phyloP scores from a whole-genome alignment of 1,284 basidiomycete species.

The Omphalotus olearius region DNA sequence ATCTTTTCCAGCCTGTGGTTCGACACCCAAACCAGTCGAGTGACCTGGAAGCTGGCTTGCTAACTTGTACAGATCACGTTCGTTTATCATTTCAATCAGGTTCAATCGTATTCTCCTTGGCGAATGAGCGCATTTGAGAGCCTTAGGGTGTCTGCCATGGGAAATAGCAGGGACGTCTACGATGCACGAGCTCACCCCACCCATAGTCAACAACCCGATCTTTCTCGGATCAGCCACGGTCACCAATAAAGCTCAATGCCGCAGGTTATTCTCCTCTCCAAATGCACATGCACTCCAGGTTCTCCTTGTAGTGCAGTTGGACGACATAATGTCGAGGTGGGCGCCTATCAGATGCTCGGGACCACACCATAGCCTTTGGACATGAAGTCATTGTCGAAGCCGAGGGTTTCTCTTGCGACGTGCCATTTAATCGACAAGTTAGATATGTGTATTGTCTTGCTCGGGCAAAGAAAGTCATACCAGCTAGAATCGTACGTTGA shows the following conservation, averaged over 20 bases:
- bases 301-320: conserved; percentile 7
- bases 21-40: too few relatives aligned
- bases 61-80: too few relatives aligned
- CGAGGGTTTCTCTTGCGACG: conserved; percentile 26
- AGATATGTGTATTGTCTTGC: too few relatives aligned
- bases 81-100: neutral
- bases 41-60: too few relatives aligned
- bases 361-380: conserved; percentile 31
- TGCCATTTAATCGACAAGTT: conserved; percentile 16
- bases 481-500: too few relatives aligned
- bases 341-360: neutral
- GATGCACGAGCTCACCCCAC: conserved; percentile 8
- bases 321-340: neutral
- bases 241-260: conserved; percentile 26
- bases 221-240: conserved; percentile 20
- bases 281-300: conserved; percentile 25
- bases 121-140: conserved; percentile 14
- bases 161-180: too few relatives aligned
- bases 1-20: too few relatives aligned
- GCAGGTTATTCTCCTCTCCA: conserved; percentile 22
- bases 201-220: conserved; percentile 16
- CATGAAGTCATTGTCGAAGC: conserved; percentile 31
- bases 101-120: conserved; percentile 9
- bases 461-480: too few relatives aligned
- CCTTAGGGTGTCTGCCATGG: conserved; percentile 14